A percentile compares a stretch with the other conserved stretches of the same genome.
These are phyloP conservation scores for Backusella liffmaniae DNA, from an alignment of 192 early-diverging fungal species.

Conservation along the genomic window DNA sequence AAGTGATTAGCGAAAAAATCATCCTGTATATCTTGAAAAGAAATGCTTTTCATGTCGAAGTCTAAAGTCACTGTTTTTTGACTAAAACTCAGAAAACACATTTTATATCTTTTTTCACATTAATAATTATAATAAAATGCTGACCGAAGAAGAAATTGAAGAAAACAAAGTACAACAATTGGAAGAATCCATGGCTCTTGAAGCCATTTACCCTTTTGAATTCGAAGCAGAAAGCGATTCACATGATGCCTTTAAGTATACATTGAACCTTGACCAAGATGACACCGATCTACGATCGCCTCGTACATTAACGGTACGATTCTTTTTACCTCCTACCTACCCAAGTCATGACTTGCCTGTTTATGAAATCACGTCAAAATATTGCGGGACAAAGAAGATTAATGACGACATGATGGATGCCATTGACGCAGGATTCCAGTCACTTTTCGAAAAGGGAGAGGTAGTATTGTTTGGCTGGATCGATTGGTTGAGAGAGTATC, in stretches of 20 bases:
- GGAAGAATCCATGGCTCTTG: conserved; percentile 16
- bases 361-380: conserved; percentile 52
- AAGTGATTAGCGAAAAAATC: no score
- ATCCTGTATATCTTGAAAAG: no score
- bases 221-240: neutral
- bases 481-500: conserved; percentile 49
- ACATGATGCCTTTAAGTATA: conserved; percentile 13
- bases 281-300: conserved; percentile 9
- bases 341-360: conserved; percentile 43
- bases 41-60: no score
- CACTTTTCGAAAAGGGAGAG: conserved; percentile 55
- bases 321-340: conserved; percentile 50
- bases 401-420: conserved; percentile 36
- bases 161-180: conserved; percentile 1
- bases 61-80: no score
- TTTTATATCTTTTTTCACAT: neutral
- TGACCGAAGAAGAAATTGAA: neutral
- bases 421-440: conserved; percentile 47
- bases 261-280: conserved; percentile 33
- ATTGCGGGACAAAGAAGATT: conserved; percentile 51
- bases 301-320: conserved; percentile 20
- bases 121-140: neutral
- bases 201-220: conserved; percentile 14
- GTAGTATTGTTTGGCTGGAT: conserved; percentile 75
- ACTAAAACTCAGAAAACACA: no score